phyloP scores from a whole-genome alignment of 192 early-diverging fungal species.

The Coemansia biformis region DNA sequence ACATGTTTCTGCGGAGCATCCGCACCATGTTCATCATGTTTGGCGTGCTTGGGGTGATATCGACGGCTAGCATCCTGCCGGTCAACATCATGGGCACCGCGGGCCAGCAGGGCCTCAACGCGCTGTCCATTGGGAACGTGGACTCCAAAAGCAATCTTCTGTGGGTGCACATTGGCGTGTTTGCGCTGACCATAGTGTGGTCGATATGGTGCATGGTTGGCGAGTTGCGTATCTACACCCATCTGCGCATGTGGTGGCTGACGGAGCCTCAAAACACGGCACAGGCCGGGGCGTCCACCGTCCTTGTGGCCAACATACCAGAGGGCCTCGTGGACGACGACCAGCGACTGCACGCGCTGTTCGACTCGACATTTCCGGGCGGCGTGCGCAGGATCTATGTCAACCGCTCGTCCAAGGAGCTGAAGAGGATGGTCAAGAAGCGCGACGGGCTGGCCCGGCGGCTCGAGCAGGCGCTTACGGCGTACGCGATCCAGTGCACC shows the following conservation, averaged over 20 bases:
- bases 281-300: conserved; percentile 54
- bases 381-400: conserved; percentile 62
- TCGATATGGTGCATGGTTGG: conserved; percentile 52
- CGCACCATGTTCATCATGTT: conserved; percentile 65
- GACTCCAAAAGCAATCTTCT: conserved; percentile 41
- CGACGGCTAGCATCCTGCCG: conserved; percentile 61
- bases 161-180: conserved; percentile 67
- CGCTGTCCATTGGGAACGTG: conserved; percentile 71
- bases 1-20: conserved; percentile 71
- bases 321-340: conserved; percentile 48
- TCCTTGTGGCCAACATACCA: conserved; percentile 71
- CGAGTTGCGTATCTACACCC: conserved; percentile 57
- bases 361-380: conserved; percentile 59
- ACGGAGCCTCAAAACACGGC: conserved; percentile 48
- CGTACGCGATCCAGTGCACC: conserved; percentile 39
- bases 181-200: conserved; percentile 20
- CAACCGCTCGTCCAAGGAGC: conserved; percentile 52
- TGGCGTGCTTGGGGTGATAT: conserved; percentile 52
- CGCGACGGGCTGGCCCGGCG: conserved; percentile 49
- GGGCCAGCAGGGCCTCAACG: conserved; percentile 50
- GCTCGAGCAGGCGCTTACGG: conserved; percentile 54
- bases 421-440: conserved; percentile 49
- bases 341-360: conserved; percentile 49
- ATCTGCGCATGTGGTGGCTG: conserved; percentile 61
- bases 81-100: conserved; percentile 58